These are phyloP conservation scores for Phylloporus sp. DNA, from an alignment of 768 basidiomycete species.

Conservation along the genomic window DNA sequence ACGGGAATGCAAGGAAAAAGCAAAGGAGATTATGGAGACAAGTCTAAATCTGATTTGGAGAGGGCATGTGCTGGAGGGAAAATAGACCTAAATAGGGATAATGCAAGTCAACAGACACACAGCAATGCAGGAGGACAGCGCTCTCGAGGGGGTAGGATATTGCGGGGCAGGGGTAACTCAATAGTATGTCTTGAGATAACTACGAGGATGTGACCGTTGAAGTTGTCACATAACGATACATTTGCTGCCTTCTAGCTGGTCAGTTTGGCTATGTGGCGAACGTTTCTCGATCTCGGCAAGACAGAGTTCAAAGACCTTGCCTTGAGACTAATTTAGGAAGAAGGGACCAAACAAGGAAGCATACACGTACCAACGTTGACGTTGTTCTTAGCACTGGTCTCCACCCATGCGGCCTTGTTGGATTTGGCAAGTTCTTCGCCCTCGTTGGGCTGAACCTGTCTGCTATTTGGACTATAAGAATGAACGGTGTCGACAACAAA, in stretches of 20 bases:
- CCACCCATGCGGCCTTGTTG: conserved; percentile 76
- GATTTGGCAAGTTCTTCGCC: conserved; percentile 70
- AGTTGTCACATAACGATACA: conserved; percentile 56
- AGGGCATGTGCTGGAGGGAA: conserved; percentile 17
- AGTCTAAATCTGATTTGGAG: conserved; percentile 27
- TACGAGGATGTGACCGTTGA: conserved; percentile 10
- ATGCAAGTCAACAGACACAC: conserved; percentile 32
- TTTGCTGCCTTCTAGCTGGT: conserved; percentile 40
- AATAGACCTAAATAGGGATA: conserved; percentile 34
- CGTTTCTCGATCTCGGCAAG: conserved; percentile 80
- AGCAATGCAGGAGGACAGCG: conserved; percentile 26
- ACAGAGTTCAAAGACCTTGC: conserved; percentile 81
- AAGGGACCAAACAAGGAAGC: not conserved
- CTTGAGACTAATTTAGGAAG: conserved; percentile 33
- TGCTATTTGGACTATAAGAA: conserved; percentile 40
- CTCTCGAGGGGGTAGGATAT: conserved; percentile 29
- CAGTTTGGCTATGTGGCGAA: conserved; percentile 46
- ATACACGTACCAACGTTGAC: conserved; percentile 79
- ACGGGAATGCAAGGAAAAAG: conserved; percentile 14
- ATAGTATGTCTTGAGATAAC: conserved; percentile 21
- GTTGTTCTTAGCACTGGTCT: conserved; percentile 86
- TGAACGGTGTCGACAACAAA: conserved; percentile 18
- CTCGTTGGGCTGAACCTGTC: conserved; percentile 73
- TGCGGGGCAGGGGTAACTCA: conserved; percentile 29
- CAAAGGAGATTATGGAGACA: conserved; percentile 29